Evolutionary conservation across 2,329 filamentous ascomycete species (phyloP), one percentile per base, ranked within the genome.

Genomic region (Ophiostoma piceae): DNA sequence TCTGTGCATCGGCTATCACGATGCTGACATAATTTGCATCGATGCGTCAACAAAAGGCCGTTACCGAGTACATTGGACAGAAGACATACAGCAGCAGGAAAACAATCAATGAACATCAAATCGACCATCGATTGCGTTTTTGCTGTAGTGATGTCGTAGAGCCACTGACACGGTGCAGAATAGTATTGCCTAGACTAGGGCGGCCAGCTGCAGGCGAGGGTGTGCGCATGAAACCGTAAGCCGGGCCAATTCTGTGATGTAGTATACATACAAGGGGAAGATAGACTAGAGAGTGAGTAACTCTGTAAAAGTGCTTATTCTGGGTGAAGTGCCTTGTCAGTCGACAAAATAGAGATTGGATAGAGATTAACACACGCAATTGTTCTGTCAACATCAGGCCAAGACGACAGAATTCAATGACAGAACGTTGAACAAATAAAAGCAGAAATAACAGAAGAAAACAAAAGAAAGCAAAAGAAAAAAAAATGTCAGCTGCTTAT

Each of bases 141-240:
- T 26, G 51, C 8, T 26, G 9, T 22, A 26, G 16, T 26, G 22
- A 22, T 57, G n/a, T 57, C 22, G n/a, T n/a, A 26, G 51, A 26
- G 51, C 51, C 51, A 57, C 22, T 57, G 9, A 57, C 51, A 57
- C n/a, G n/a, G 51, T 57, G 9, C 51, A 29, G 51, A 57, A 57
- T 57, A 6, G 6, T 16, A 12, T 12, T 57, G 51, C 51, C 51
- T 57, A 14, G 51, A 54, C 9, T 26, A 16, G 51, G 51, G 51
- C 11, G 51, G 51, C 9, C 11, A 14, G 51, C 51, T 57, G 51
- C 51, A 26, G 19, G 16, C 43, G 43, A 29, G 51, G 51, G 51
- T 57, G 51, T 57, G n/a, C n/a, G 16, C 22, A 47, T 19, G 14
- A 22, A 22, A 26, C 22, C 51, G 51, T 57, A 57, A 57, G 51